Evolutionary conservation across 768 basidiomycete genomes (phyloP).

Genomic region (Paxillus involutus): DNA sequence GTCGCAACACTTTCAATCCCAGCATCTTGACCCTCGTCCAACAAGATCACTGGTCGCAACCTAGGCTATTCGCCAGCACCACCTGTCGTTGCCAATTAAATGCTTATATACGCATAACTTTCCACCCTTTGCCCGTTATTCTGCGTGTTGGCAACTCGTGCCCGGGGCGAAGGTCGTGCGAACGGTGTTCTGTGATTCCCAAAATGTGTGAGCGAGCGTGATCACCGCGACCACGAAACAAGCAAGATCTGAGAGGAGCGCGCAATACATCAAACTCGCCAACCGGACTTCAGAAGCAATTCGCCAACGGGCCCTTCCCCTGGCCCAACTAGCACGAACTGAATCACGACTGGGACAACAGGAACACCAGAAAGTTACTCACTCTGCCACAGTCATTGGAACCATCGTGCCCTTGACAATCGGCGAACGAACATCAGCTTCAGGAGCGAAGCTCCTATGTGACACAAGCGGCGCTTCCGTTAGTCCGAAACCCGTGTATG

Average conservation of each 20-base stretch:
- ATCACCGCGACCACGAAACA: conserved; percentile 17
- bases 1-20: background rate
- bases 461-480: conserved; percentile 9
- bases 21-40: background rate
- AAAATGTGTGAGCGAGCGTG: conserved; percentile 19
- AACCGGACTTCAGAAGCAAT: conserved; percentile 8
- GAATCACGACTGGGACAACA: conserved; percentile 4
- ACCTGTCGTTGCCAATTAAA: background rate
- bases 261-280: conserved; percentile 4
- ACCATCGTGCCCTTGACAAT: conserved; percentile 22
- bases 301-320: conserved; percentile 11
- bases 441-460: conserved; percentile 7
- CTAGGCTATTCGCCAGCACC: background rate
- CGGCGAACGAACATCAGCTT: conserved; percentile 30
- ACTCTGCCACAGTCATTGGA: conserved; percentile 20
- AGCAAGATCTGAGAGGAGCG: conserved; percentile 11
- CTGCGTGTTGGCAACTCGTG: conserved; percentile 4
- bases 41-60: background rate
- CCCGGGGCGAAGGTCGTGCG: conserved; percentile 27
- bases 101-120: conserved; percentile 2
- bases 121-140: background rate
- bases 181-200: conserved; percentile 20
- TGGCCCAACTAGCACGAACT: conserved; percentile 11
- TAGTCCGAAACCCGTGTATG: conserved; percentile 8
- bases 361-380: conserved; percentile 9